Percentiles rank a stretch among this genome's conserved stretches.
phyloP scores from a whole-genome alignment of 2,329 filamentous ascomycete genomes.

The Hypoxylon sp. region DNA sequence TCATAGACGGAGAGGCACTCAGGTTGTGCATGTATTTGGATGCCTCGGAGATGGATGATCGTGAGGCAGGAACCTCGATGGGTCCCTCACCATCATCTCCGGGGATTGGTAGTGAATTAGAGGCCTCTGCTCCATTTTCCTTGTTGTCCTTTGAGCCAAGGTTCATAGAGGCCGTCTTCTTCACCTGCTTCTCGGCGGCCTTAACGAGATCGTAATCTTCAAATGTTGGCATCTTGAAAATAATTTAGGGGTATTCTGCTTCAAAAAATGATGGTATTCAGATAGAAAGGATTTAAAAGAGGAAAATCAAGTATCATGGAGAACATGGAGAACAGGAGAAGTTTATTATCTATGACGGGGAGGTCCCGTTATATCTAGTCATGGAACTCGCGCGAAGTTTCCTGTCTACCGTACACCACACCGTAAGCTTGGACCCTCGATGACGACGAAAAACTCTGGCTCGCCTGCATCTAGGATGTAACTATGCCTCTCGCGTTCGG shows the following conservation, averaged over 20 bases:
- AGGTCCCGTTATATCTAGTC: constrained; percentile 45
- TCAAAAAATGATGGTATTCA: constrained; percentile 21
- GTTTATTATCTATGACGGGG: constrained; percentile 34
- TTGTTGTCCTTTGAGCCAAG: constrained; percentile 38
- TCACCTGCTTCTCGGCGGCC: constrained; percentile 52
- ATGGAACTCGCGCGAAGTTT: constrained; percentile 15
- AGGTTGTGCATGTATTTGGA: constrained; percentile 81
- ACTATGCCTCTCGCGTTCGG: constrained; percentile 24
- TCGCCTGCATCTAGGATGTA: constrained; percentile 29
- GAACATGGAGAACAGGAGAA: constrained; percentile 27
- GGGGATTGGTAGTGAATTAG: constrained; percentile 59
- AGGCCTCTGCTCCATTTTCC: constrained; percentile 24
- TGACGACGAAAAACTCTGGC: constrained; percentile 31
- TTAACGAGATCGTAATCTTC: constrained; percentile 70
- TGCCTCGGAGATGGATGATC: constrained; percentile 78
- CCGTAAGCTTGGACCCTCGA: constrained; percentile 25
- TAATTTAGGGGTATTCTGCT: constrained; percentile 31
- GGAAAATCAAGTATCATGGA: constrained; percentile 26
- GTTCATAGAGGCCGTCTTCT: constrained; percentile 49
- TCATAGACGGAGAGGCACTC: constrained; percentile 76
- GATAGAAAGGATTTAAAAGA: constrained; percentile 9
- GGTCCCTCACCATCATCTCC: constrained; percentile 64
- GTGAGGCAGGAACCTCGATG: constrained; percentile 78
- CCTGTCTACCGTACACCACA: constrained; percentile 28
- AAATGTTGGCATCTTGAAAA: constrained; percentile 70